Percentiles rank a stretch among this genome's conserved stretches.
phyloP scores from a whole-genome alignment of 495 filamentous ascomycete genomes.

The Hypoxylon crocopeplum region DNA sequence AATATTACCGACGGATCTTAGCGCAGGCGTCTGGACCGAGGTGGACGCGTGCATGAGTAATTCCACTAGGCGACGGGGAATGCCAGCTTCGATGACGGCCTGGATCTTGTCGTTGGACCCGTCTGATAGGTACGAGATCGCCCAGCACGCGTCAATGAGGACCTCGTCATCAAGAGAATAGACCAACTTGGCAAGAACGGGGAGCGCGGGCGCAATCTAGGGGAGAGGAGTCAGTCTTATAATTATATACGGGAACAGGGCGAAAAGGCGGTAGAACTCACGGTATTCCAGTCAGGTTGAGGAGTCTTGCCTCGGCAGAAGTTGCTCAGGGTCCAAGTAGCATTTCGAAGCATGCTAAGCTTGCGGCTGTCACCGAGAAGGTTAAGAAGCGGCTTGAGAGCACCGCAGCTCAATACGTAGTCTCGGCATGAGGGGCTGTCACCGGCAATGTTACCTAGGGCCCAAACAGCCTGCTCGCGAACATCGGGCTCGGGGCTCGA shows the following conservation, averaged over 20 bases:
- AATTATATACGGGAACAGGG: background rate
- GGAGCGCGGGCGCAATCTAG: constrained; percentile 94
- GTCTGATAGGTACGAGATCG: constrained; percentile 99
- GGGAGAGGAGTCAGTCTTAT: constrained; percentile 22
- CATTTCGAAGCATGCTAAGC: constrained; percentile 98
- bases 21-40: constrained; percentile 96
- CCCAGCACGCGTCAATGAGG: constrained; percentile 99
- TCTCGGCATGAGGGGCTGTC: constrained; percentile 97
- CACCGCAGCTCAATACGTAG: constrained; percentile 88
- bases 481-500: constrained; percentile 97
- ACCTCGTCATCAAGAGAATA: constrained; percentile 99
- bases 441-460: constrained; percentile 97
- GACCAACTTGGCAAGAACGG: constrained; percentile 94
- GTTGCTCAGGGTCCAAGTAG: constrained; percentile 99
- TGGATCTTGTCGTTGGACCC: constrained; percentile 99
- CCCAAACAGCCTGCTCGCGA: constrained; percentile 98
- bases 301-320: constrained; percentile 99
- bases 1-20: constrained; percentile 98
- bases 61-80: constrained; percentile 95
- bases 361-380: constrained; percentile 97
- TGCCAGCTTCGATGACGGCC: constrained; percentile 97
- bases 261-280: constrained; percentile 53
- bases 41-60: constrained; percentile 99
- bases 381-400: constrained; percentile 84
- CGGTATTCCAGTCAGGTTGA: constrained; percentile 96